Conservation (phyloP, 2,329 filamentous ascomycete species). For the Aspergillus caelatus region DNA sequence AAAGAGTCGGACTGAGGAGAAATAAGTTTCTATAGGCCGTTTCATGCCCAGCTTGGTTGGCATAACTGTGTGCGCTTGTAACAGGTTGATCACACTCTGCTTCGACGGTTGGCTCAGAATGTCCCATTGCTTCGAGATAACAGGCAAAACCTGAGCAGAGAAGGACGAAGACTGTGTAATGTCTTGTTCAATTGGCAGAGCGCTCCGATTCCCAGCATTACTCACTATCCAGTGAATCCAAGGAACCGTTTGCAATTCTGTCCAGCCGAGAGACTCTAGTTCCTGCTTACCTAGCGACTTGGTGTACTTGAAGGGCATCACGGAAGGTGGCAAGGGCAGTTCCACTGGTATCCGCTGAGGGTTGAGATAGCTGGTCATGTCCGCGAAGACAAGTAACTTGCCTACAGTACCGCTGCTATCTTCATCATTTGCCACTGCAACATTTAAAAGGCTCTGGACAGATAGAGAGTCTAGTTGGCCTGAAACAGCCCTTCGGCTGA, state of each 20-base stretch:
- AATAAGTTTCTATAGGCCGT: conserved; percentile 83
- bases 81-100: conserved; percentile 63
- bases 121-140: conserved; percentile 91
- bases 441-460: conserved; percentile 72
- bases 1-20: conserved; percentile 90
- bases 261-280: conserved; percentile 82
- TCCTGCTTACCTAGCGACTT: conserved; percentile 67
- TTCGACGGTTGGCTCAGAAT: conserved; percentile 69
- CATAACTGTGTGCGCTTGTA: conserved; percentile 73
- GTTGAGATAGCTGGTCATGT: conserved; percentile 74
- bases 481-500: conserved; percentile 69
- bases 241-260: conserved; percentile 77
- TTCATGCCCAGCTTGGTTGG: conserved; percentile 91
- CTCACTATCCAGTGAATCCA: conserved; percentile 85
- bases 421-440: conserved; percentile 63
- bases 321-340: conserved; percentile 77
- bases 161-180: conserved; percentile 74
- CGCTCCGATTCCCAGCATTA: conserved; percentile 60
- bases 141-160: conserved; percentile 72
- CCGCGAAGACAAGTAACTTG: conserved; percentile 74
- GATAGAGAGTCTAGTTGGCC: conserved; percentile 72
- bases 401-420: conserved; percentile 62
- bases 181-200: conserved; percentile 64
- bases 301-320: conserved; percentile 83
- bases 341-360: conserved; percentile 78